Evolutionary conservation across 352 stramenopile species (phyloP), one percentile per base, ranked within the genome.

Genomic region (Phytopythium oedochilum): DNA sequence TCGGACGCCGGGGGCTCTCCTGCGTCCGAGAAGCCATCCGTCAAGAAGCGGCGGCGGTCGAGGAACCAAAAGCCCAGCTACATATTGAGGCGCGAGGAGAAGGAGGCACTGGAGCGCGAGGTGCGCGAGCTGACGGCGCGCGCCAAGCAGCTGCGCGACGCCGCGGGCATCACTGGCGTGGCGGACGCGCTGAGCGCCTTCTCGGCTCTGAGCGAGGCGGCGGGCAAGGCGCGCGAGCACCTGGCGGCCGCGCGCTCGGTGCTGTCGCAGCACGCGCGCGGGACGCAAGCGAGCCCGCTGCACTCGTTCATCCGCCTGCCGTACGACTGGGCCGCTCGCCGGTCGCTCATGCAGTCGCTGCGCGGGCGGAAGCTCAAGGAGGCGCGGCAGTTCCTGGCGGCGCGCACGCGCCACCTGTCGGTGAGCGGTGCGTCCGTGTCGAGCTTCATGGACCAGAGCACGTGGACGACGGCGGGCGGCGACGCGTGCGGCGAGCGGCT

Each of bases 401-500:
- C 66, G 26, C 65, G 71, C 12, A 39, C 57, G 8, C 44, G 42
- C 11, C 32, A 61, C 1, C 40, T 75, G 15, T 55, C 63, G 38
- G 35, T 53, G 7, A 31, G 56, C 5, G 53, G 71, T 31, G 62
- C 60, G 28, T 62, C 61, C 44, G 71, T 61, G 39, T 23, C 53
- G 6, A 47, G 68, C 20, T 38, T 61, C 9, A 57, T 61, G 22
- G 66, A 82, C n/a, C 60, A 70, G 20, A 59, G 67, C 26, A 45
- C 59, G 15, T 89, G 81, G 36, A 70, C 78, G 47, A 84, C 71
- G 0, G 17, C 63, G 8, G 57, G 65, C 8, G 74, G 76, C 20
- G 76, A 87, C 57, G 78, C 63, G 34, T 86, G 72, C 47, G 73
- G 71, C 38, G 57, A 70, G 12, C 73, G 74, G 20, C 83, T 84